Conservation (phyloP, 768 basidiomycete genomes). For the Goffeauzyma gilvescens region DNA sequence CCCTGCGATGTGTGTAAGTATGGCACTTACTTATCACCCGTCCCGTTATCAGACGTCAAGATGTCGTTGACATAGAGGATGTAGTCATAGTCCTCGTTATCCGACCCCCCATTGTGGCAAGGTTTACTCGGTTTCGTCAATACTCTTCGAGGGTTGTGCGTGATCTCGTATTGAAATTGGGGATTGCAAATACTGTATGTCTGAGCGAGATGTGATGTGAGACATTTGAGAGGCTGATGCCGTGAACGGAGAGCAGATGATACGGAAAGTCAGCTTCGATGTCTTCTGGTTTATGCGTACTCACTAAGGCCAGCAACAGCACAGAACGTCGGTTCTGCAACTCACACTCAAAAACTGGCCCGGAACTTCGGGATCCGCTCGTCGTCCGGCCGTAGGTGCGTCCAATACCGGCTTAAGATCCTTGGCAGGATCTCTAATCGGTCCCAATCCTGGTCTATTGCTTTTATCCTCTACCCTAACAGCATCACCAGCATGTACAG, state of each 20-base stretch:
- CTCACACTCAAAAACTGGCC: constrained; percentile 67
- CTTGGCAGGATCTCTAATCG: constrained; percentile 47
- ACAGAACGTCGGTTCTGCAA: constrained; percentile 25
- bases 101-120: constrained; percentile 84
- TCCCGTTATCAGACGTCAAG: constrained; percentile 78
- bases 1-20: neutral
- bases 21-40: constrained; percentile 50
- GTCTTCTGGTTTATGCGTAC: neutral
- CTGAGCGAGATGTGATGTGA: constrained; percentile 72
- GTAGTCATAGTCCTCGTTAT: constrained; percentile 98
- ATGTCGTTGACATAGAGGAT: constrained; percentile 98
- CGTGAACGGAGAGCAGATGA: neutral
- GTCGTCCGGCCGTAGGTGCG: constrained; percentile 43
- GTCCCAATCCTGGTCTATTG: constrained; percentile 45
- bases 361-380: constrained; percentile 47
- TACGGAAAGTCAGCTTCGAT: neutral
- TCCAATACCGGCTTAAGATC: constrained; percentile 64
- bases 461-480: constrained; percentile 1
- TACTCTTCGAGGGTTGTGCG: constrained; percentile 86
- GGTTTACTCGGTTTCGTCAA: constrained; percentile 96
- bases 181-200: constrained; percentile 92
- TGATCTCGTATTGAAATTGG: constrained; percentile 78
- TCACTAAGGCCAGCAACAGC: neutral
- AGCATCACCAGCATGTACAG: neutral
- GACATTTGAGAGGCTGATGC: constrained; percentile 41